These are phyloP conservation scores for Protomyces pachydermus DNA, from an alignment of 1,139 yeast species.

Conservation along the genomic window DNA sequence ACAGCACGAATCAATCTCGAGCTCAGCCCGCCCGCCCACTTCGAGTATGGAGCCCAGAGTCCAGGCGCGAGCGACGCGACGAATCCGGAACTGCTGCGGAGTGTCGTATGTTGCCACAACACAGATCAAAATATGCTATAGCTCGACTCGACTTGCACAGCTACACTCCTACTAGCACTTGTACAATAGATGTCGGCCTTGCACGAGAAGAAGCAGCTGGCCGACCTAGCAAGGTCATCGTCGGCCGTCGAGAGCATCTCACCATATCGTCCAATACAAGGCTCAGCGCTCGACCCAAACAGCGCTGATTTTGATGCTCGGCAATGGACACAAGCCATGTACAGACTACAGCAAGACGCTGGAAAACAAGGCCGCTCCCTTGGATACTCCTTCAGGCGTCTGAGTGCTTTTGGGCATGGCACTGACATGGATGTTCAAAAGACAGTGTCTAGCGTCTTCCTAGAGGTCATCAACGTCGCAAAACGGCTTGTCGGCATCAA, in stretches of 20 bases:
- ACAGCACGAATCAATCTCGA: too few species aligned
- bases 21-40: too few species aligned
- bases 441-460: constrained; percentile 54
- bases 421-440: constrained; percentile 75
- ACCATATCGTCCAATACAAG: constrained; percentile 31
- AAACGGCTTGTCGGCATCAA: constrained; percentile 33
- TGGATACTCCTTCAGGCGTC: constrained; percentile 64
- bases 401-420: constrained; percentile 71
- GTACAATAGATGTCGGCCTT: neutral
- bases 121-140: too few species aligned
- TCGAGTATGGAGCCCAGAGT: too few species aligned
- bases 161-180: too few species aligned
- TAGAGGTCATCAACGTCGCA: constrained; percentile 36
- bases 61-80: too few species aligned
- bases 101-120: too few species aligned
- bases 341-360: constrained; percentile 57
- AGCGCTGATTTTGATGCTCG: constrained; percentile 55
- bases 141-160: too few species aligned
- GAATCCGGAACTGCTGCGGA: too few species aligned
- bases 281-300: constrained; percentile 52
- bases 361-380: constrained; percentile 51
- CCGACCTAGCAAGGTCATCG: neutral
- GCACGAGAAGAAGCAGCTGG: neutral
- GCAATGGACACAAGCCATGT: constrained; percentile 70
- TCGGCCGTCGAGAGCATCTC: neutral